These are phyloP conservation scores for Leishmania arabica DNA, from an alignment of 208 protist genomes.

Conservation along the genomic window DNA sequence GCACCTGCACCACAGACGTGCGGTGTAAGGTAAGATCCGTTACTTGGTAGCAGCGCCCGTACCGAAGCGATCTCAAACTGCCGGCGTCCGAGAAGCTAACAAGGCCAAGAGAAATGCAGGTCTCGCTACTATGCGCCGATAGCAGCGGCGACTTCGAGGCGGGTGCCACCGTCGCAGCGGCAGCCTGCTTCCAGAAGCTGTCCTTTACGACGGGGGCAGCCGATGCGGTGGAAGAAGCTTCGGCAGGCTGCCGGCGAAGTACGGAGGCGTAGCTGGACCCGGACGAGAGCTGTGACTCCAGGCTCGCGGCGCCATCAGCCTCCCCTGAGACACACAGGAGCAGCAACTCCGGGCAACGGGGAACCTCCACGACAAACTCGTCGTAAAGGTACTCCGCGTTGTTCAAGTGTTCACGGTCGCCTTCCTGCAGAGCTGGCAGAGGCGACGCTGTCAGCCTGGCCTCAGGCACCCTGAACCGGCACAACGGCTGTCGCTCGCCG, in stretches of 20 bases:
- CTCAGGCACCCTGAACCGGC: constrained; percentile 15
- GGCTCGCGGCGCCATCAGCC: neutral
- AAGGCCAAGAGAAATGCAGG: constrained; percentile 11
- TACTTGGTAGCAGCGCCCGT: constrained; percentile 20
- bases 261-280: neutral
- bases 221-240: neutral
- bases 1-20: constrained; percentile 9
- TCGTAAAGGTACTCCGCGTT: neutral
- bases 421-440: neutral
- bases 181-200: neutral
- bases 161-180: neutral
- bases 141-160: neutral
- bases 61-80: constrained; percentile 2
- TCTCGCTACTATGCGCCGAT: neutral
- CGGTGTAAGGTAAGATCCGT: constrained; percentile 20
- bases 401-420: neutral
- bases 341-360: constrained; percentile 19
- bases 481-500: constrained; percentile 10
- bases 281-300: neutral
- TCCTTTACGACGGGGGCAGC: neutral
- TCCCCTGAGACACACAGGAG: neutral
- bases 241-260: neutral
- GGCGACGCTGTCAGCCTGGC: constrained; percentile 18
- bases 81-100: neutral
- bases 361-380: constrained; percentile 16